Conservation (phyloP, 2,329 filamentous ascomycete species). For the Colletotrichum magnum region DNA sequence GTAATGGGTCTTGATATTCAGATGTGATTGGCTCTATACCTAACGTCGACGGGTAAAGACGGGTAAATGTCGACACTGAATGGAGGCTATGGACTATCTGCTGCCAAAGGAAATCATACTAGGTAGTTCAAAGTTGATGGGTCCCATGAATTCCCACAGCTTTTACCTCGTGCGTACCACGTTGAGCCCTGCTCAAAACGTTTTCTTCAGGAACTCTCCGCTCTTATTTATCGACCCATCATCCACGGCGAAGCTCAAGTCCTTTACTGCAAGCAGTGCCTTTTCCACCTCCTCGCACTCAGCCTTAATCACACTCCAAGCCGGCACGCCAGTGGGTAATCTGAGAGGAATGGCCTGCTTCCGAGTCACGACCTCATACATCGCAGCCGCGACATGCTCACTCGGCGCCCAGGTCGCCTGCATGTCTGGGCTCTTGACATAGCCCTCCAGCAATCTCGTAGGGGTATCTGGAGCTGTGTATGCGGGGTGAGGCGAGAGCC, state of each 20-base stretch:
- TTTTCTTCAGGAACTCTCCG: conserved; percentile 6
- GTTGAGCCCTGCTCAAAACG: background rate
- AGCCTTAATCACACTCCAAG: conserved; percentile 12
- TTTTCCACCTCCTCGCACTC: conserved; percentile 10
- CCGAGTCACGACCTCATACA: conserved; percentile 13
- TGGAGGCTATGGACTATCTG: no score
- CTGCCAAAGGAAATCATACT: no score
- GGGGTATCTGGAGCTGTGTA: conserved; percentile 52
- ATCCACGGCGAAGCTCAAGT: conserved; percentile 9
- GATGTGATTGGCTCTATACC: no score
- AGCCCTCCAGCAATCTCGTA: conserved; percentile 39
- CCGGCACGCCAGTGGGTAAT: conserved; percentile 12
- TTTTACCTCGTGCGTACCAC: no score
- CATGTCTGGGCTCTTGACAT: conserved; percentile 22
- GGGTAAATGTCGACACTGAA: no score
- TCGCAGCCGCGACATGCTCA: conserved; percentile 8
- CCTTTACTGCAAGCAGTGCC: conserved; percentile 1
- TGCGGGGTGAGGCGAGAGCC: conserved; percentile 51
- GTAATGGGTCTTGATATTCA: no score
- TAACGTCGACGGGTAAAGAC: no score
- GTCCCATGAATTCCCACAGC: no score
- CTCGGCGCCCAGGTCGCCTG: conserved; percentile 12
- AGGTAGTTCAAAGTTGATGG: no score
- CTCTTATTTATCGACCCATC: conserved; percentile 17
- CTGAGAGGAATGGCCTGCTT: conserved; percentile 10